phyloP scores from a whole-genome alignment of 2,329 filamentous ascomycete genomes.

The Nigrograna mackinnonii region DNA sequence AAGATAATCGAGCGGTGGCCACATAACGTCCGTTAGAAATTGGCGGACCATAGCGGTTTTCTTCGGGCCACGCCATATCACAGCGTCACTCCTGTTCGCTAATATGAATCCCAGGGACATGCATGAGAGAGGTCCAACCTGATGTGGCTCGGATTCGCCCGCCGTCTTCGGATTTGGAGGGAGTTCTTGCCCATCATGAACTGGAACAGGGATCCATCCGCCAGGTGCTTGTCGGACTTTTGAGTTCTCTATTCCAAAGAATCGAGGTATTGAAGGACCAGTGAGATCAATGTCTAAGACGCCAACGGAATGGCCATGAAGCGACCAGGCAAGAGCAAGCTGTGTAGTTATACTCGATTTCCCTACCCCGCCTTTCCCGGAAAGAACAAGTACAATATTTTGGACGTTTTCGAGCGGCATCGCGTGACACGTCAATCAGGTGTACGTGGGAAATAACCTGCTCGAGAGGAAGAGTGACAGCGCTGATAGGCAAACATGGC shows the following conservation, averaged over 20 bases:
- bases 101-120: constrained; percentile 96
- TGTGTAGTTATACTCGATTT: constrained; percentile 99
- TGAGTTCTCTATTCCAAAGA: constrained; percentile 85
- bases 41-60: constrained; percentile 99
- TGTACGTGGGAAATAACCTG: too few relatives aligned
- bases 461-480: not conserved
- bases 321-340: constrained; percentile 84
- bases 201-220: constrained; percentile 88
- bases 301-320: constrained; percentile 85
- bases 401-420: constrained; percentile 75
- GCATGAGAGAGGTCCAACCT: constrained; percentile 70
- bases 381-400: constrained; percentile 82
- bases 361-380: constrained; percentile 95
- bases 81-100: constrained; percentile 80
- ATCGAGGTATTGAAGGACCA: constrained; percentile 91
- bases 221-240: constrained; percentile 91
- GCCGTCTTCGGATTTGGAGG: constrained; percentile 12
- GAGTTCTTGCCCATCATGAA: constrained; percentile 63
- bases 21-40: constrained; percentile 89
- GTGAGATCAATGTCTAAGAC: constrained; percentile 97
- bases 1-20: constrained; percentile 85
- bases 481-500: too few relatives aligned
- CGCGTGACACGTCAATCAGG: constrained; percentile 21
- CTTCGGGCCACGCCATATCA: constrained; percentile 97
- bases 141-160: constrained; percentile 15